Evolutionary conservation across 176 grass and related monocot genomes (phyloP), one percentile per base, ranked within the genome.

Genomic region (Bothriochloa decipiens): DNA sequence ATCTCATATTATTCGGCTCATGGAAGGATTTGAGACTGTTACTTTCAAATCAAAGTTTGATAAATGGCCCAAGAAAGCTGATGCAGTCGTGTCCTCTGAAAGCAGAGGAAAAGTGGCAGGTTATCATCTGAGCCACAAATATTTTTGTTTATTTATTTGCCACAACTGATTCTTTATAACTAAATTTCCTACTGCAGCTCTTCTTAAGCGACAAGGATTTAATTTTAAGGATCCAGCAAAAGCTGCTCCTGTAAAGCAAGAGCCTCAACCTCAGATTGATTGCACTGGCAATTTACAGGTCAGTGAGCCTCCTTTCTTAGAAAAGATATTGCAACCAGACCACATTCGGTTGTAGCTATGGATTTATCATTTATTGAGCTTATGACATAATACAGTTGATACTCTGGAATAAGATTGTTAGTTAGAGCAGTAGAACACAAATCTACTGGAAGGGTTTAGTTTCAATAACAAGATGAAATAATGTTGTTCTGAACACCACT

Each of bases 41-140:
- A 81, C 83, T 26, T 99, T 99, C 74, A 84, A 90, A 84, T 96
- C 93, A 72, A 96, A 96, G 57, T 99, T 99, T 79, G 76, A 85
- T 84, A 91, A 88, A 86, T 99, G 96, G 96, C 96, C 96, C 22
- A 92, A 99, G 82, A 95, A 85, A 90, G 92, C 89, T 85, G 91
- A 96, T 45, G 93, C 90, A 75, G 84, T 92, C 72, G 96, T 99
- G 47, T 99, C 96, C 23, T 93, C 96, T 23, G 96, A 99, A 84
- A 92, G 93, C 58, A 93, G 96, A 90, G 93, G 96, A 76, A 99
- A 99, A 99, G 96, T 99, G 63, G 91, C 96, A 89, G 93, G 96
- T 98, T 91, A 85, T 79, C 70, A 55, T 75, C 63, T 27, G 26
- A 69, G 10, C 47, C 28, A 46, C 12, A 23, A 68, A 55, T 90